These are phyloP conservation scores for Podospora pseudopauciseta DNA, from an alignment of 495 filamentous ascomycete genomes.

Conservation along the genomic window DNA sequence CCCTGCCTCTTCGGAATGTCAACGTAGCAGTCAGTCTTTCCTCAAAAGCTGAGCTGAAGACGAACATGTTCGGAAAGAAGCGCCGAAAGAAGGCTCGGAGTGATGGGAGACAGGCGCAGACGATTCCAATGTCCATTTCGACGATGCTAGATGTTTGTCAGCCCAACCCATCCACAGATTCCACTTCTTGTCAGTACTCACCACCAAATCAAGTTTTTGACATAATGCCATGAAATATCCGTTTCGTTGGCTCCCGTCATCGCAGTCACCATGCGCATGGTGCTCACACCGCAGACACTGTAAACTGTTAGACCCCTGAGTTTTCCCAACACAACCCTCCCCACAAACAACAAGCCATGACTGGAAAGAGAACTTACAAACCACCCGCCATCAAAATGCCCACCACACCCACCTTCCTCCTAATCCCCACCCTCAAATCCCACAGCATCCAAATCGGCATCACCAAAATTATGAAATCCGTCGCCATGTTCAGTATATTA, in stretches of 20 bases:
- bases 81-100: slow-evolving; percentile 22
- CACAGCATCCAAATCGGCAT: slow-evolving; percentile 28
- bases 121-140: slow-evolving; percentile 26
- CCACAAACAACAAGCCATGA: neutral
- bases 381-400: slow-evolving; percentile 32
- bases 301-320: neutral
- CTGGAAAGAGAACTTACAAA: slow-evolving; percentile 21
- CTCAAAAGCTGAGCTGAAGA: slow-evolving; percentile 7
- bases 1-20: neutral
- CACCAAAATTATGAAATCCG: slow-evolving; percentile 24
- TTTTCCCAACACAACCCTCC: neutral
- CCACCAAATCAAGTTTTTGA: slow-evolving; percentile 30
- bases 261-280: slow-evolving; percentile 20
- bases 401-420: slow-evolving; percentile 26
- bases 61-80: slow-evolving; percentile 19
- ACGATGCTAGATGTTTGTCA: slow-evolving; percentile 20
- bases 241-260: slow-evolving; percentile 8
- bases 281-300: slow-evolving; percentile 26
- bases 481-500: slow-evolving; percentile 23
- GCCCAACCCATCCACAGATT: neutral
- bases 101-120: slow-evolving; percentile 28
- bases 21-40: slow-evolving; percentile 2
- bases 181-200: slow-evolving; percentile 9
- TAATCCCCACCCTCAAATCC: slow-evolving; percentile 14
- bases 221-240: slow-evolving; percentile 27